phyloP scores from a whole-genome alignment of 1,139 yeast species.

The Scheffersomyces titani region DNA sequence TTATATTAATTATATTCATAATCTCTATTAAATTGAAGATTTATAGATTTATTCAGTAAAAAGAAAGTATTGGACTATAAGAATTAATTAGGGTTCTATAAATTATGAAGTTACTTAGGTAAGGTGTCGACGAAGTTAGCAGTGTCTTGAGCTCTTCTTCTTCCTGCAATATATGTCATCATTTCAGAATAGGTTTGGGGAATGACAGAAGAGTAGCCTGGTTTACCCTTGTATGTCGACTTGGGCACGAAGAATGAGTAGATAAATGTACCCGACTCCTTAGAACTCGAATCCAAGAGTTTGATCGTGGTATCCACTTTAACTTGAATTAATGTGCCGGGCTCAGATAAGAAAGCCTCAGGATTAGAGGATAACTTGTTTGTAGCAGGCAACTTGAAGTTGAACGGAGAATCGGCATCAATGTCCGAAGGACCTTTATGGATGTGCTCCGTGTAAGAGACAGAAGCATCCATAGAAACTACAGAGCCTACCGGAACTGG shows the following conservation, averaged over 20 bases:
- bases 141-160: slow-evolving; percentile 85
- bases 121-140: slow-evolving; percentile 62
- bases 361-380: slow-evolving; percentile 54
- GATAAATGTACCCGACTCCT: slow-evolving; percentile 83
- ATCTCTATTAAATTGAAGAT: neutral
- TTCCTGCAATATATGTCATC: slow-evolving; percentile 88
- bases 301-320: slow-evolving; percentile 82
- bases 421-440: slow-evolving; percentile 39
- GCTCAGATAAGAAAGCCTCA: slow-evolving; percentile 63
- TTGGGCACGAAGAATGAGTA: slow-evolving; percentile 85
- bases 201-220: slow-evolving; percentile 64
- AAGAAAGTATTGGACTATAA: neutral
- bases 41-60: no score
- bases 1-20: neutral
- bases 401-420: slow-evolving; percentile 40
- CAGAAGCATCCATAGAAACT: slow-evolving; percentile 74
- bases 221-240: slow-evolving; percentile 33
- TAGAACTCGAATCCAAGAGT: slow-evolving; percentile 59
- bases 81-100: neutral
- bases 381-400: slow-evolving; percentile 58
- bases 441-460: slow-evolving; percentile 80
- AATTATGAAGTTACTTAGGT: slow-evolving; percentile 13
- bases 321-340: slow-evolving; percentile 90
- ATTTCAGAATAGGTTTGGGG: slow-evolving; percentile 90
- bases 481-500: slow-evolving; percentile 97